Evolutionary conservation across 345 rosid genomes (phyloP).

Genomic region (Cochlearia excelsa): DNA sequence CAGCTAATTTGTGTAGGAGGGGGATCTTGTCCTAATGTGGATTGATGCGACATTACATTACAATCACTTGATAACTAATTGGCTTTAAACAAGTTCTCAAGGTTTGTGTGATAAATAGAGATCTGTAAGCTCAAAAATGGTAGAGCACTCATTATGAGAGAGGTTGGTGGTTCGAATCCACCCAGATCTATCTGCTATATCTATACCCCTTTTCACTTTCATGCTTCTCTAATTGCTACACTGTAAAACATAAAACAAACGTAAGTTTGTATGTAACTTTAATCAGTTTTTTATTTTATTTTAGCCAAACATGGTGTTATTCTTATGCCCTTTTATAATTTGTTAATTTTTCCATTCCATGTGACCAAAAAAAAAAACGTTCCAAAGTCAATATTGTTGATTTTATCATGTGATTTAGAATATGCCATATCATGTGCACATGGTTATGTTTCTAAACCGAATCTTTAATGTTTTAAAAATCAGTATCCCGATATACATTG

Average conservation of each 20-base stretch:
- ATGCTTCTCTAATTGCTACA: neutral
- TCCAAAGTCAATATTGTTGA: slow-evolving; percentile 24
- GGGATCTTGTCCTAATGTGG: too few species aligned
- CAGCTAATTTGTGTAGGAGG: too few species aligned
- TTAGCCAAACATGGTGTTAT: slow-evolving; percentile 11
- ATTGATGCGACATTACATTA: too few species aligned
- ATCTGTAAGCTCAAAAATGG: neutral
- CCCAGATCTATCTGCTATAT: neutral
- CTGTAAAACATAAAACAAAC: too few species aligned
- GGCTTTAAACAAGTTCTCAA: too few species aligned
- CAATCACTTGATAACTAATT: too few species aligned
- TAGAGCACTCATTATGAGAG: neutral
- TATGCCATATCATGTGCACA: slow-evolving; percentile 18
- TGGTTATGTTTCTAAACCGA: slow-evolving; percentile 21
- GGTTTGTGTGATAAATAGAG: neutral
- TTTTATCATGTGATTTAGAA: neutral
- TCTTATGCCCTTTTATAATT: neutral
- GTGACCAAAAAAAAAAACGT: neutral
- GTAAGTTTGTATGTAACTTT: too few species aligned
- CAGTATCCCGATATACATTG: too few species aligned
- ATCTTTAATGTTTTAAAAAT: slow-evolving; percentile 6
- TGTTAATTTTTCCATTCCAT: too few species aligned
- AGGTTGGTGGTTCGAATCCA: neutral
- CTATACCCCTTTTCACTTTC: too few species aligned
- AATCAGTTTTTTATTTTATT: too few species aligned